Percentiles rank a stretch among this genome's conserved stretches.
Evolutionary conservation across 768 basidiomycete species (phyloP).

Genomic region (Rhodotorula babjevae): DNA sequence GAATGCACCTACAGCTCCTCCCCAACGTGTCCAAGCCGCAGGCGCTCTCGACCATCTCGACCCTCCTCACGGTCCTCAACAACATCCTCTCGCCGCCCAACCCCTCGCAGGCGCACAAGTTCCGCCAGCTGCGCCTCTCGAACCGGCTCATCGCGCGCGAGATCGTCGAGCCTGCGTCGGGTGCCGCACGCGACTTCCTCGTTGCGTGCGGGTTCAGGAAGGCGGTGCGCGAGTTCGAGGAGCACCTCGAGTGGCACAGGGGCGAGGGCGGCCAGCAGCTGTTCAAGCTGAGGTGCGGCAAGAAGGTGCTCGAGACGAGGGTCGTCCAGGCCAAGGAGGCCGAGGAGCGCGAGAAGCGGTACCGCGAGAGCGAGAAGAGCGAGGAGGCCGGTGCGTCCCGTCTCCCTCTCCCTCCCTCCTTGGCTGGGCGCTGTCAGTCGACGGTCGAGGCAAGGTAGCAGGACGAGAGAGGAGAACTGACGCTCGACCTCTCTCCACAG

Average conservation of each 20-base stretch:
- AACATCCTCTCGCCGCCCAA: constrained; percentile 37
- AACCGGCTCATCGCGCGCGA: constrained; percentile 17
- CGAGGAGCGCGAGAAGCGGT: constrained; percentile 28
- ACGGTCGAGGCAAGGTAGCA: too few species aligned
- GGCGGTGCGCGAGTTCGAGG: constrained; percentile 14
- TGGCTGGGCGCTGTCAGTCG: too few species aligned
- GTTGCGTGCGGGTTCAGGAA: constrained; percentile 6
- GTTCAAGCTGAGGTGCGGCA: constrained; percentile 16
- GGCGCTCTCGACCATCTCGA: constrained; percentile 31
- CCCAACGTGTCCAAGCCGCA: constrained; percentile 29
- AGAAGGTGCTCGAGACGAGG: constrained; percentile 10
- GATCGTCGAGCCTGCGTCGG: constrained; percentile 12
- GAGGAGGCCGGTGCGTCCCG: constrained; percentile 15
- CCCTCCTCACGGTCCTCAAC: constrained; percentile 8
- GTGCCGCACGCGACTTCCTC: constrained; percentile 21
- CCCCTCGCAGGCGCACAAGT: constrained; percentile 23
- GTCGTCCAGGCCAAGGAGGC: constrained; percentile 21
- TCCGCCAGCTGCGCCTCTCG: constrained; percentile 32
- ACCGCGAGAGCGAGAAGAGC: constrained; percentile 28
- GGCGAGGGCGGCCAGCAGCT: constrained; percentile 14
- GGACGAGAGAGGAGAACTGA: too few species aligned
- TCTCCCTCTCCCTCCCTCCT: background rate
- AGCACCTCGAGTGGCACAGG: constrained; percentile 13
- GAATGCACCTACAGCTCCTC: constrained; percentile 8
- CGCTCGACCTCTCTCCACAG: background rate